Conservation (phyloP, 805 yeast genomes). For the Wickerhamiella kurtzmanii region DNA sequence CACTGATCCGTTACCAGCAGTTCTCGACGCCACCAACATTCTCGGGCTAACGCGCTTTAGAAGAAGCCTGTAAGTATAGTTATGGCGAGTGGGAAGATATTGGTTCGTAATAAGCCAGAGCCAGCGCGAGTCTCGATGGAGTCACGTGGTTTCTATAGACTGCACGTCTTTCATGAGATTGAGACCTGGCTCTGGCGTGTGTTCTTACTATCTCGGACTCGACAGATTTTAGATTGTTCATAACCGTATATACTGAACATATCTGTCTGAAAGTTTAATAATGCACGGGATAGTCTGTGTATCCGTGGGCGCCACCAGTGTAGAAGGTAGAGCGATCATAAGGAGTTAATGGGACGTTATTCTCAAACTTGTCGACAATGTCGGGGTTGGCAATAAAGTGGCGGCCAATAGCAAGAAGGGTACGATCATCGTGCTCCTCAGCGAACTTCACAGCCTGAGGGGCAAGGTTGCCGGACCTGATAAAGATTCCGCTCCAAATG, state of each 20-base stretch:
- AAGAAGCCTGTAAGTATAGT: background rate
- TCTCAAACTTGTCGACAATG: constrained; percentile 32
- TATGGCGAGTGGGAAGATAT: background rate
- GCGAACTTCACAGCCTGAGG: constrained; percentile 5
- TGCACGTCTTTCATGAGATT: too few relatives aligned
- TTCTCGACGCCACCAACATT: background rate
- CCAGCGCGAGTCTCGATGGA: background rate
- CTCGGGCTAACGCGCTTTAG: background rate
- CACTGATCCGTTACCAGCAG: background rate
- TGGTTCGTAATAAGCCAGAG: background rate
- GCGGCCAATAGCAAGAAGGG: constrained; percentile 33
- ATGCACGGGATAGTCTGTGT: constrained; percentile 30
- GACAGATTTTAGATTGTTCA: too few relatives aligned
- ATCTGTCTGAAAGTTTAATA: too few relatives aligned
- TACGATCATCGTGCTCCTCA: constrained; percentile 19
- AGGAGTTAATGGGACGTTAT: constrained; percentile 29
- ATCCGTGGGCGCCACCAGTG: constrained; percentile 28
- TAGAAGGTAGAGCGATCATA: constrained; percentile 40
- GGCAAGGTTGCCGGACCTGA: constrained; percentile 30
- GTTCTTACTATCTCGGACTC: too few relatives aligned
- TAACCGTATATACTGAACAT: background rate
- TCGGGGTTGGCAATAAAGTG: constrained; percentile 43
- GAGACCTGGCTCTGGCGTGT: too few relatives aligned
- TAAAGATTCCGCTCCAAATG: constrained; percentile 35
- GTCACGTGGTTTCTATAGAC: too few relatives aligned